phyloP scores from a whole-genome alignment of 176 grass and related monocot species.

The Olyra latifolia region DNA sequence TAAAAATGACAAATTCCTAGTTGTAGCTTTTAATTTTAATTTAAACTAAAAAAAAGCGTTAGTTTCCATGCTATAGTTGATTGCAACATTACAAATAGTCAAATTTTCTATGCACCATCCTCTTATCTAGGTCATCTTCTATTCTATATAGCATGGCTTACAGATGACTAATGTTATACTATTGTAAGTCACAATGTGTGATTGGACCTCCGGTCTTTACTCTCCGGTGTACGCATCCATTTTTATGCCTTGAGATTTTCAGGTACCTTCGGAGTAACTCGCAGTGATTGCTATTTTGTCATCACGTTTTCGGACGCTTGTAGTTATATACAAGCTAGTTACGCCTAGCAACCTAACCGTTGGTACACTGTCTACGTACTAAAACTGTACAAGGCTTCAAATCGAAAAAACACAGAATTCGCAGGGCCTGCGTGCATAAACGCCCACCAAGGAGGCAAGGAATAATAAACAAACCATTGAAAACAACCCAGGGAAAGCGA shows the following conservation, averaged over 20 bases:
- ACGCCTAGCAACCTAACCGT: too few relatives aligned
- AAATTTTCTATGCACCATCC: too few relatives aligned
- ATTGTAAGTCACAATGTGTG: too few relatives aligned
- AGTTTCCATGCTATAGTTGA: too few relatives aligned
- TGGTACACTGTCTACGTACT: background rate
- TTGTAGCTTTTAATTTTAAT: too few relatives aligned
- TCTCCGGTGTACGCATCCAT: background rate
- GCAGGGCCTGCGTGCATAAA: slow-evolving; percentile 10
- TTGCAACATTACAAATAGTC: too few relatives aligned
- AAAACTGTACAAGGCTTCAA: background rate
- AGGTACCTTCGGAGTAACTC: background rate
- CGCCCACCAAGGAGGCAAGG: background rate
- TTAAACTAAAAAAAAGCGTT: too few relatives aligned
- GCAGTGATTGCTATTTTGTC: background rate
- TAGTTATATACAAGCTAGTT: background rate
- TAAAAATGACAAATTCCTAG: too few relatives aligned
- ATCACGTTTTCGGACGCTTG: background rate
- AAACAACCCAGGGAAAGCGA: slow-evolving; percentile 7
- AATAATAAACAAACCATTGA: slow-evolving; percentile 22
- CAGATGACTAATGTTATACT: too few relatives aligned
- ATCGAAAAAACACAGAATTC: background rate
- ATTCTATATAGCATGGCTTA: too few relatives aligned
- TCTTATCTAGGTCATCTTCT: too few relatives aligned
- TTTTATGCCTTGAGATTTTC: background rate
- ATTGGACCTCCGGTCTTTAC: too few relatives aligned